Conservation (phyloP, 2,329 filamentous ascomycete genomes). For the Beauveria sp. region DNA sequence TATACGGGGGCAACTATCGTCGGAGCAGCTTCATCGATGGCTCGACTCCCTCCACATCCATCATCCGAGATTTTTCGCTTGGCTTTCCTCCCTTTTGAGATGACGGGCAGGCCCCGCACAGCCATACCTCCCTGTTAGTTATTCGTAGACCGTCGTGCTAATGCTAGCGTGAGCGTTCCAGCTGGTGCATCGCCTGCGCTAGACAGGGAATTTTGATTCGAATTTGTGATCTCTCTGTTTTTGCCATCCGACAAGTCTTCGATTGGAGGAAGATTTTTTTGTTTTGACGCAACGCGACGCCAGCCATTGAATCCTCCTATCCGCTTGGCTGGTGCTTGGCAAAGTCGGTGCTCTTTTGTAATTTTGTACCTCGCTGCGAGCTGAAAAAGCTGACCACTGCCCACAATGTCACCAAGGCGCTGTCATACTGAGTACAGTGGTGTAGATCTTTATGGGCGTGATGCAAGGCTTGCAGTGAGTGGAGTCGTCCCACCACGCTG, state of each 20-base stretch:
- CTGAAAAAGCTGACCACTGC: neutral
- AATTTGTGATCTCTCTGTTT: constrained; percentile 10
- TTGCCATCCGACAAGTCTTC: neutral
- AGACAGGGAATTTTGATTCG: neutral
- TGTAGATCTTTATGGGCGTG: neutral
- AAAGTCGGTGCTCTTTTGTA: neutral
- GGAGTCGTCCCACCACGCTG: neutral
- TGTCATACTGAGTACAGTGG: neutral
- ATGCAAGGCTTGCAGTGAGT: neutral
- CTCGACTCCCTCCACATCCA: neutral
- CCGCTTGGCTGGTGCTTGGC: neutral
- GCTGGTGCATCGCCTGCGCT: constrained; percentile 2
- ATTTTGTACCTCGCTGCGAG: neutral
- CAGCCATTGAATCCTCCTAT: neutral
- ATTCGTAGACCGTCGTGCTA: neutral
- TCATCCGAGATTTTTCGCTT: neutral
- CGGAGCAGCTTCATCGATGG: too few relatives aligned
- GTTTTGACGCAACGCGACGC: neutral
- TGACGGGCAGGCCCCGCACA: constrained; percentile 4
- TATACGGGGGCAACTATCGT: neutral
- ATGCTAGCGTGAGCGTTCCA: neutral
- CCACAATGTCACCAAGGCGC: neutral
- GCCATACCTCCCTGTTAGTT: neutral
- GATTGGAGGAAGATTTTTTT: neutral
- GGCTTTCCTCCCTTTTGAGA: constrained; percentile 1